Base-by-base conservation (phyloP, 164 flowering plant genomes). In the Aristolochia californica region DNA sequence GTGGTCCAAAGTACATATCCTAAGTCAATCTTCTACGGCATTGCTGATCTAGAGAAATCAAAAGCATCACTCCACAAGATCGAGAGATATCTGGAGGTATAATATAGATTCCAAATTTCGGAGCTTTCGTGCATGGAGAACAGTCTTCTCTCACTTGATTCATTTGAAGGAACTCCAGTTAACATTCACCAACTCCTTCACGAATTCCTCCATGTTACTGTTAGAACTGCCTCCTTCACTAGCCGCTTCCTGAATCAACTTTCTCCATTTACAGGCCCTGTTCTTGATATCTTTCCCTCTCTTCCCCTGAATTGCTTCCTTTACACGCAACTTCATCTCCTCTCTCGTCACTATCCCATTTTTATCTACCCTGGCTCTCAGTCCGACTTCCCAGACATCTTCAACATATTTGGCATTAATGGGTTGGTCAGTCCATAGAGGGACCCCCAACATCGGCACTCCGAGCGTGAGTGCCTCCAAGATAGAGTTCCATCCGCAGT, bases 401-500 rank as follows among this genome's bases (percentile, higher is more conserved):
- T 51, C 34, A 1, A 72, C 53, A 20, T 51, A 52, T 70, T 75
- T 75, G 5, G 72, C 76, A 60, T 67, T 63, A 14, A 66, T 64
- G 2, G 68, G 55, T 58, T 75, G 79, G 56, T 75, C 79, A 0
- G 66, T 56, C 71, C 74, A 67, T 22, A 56, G 69, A 1, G 77
- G 77, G 45, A 76, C 22, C 3, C 27, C 72, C 48, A 73, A 67
- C 69, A 76, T 53, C 5, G 77, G 80, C 49, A 76, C 75, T 2
- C 77, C 77, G 56, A 63, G 50, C 13, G 58, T 56, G 60, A 76
- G 49, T n/a, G 71, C 69, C 60, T 76, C 80, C n/a, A 66, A 12
- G 1, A 63, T 68, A 40, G 77, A 77, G 48, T 77, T 77, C 78
- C 78, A 77, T 4, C 78, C 76, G 49, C 77, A 59, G 49, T 77